phyloP scores from a whole-genome alignment of 495 filamentous ascomycete genomes.

The Sporormia fimetaria region DNA sequence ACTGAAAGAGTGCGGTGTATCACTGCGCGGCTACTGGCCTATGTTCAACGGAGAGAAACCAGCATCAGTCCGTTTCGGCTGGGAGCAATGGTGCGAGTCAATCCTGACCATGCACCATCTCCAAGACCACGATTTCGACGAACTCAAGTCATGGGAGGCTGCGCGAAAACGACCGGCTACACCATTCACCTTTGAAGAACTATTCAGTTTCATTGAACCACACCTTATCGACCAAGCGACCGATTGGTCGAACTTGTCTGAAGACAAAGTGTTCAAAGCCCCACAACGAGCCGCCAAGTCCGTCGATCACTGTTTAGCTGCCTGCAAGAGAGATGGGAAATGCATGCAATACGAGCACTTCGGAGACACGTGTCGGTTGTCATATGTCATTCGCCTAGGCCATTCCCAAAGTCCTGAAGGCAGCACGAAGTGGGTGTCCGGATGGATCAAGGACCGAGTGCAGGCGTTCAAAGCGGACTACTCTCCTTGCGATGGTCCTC shows the following conservation, averaged over 20 bases:
- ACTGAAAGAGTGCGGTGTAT: constrained; percentile 13
- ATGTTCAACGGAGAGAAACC: constrained; percentile 23
- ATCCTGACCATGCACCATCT: constrained; percentile 22
- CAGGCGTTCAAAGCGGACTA: constrained; percentile 11
- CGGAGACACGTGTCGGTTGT: constrained; percentile 11
- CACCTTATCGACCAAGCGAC: not conserved
- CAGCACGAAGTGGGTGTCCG: constrained; percentile 10
- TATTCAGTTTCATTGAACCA: constrained; percentile 16
- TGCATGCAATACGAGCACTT: constrained; percentile 20
- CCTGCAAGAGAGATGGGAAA: constrained; percentile 10
- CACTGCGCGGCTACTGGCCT: constrained; percentile 15
- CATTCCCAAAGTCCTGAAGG: constrained; percentile 7
- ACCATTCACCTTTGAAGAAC: constrained; percentile 20
- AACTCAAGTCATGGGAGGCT: constrained; percentile 13
- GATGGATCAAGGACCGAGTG: constrained; percentile 18
- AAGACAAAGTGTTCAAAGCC: constrained; percentile 6
- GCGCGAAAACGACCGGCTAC: constrained; percentile 3
- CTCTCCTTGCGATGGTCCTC: constrained; percentile 13
- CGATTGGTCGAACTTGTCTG: constrained; percentile 24
- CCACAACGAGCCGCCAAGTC: constrained; percentile 3
- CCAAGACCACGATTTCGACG: constrained; percentile 12
- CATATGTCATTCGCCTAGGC: constrained; percentile 10
- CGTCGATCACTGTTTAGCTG: constrained; percentile 13
- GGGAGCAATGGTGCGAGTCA: constrained; percentile 22
- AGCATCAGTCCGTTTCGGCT: constrained; percentile 8